Evolutionary conservation across 73 alveolate species (phyloP).

Genomic region (Paramecium caudatum): DNA sequence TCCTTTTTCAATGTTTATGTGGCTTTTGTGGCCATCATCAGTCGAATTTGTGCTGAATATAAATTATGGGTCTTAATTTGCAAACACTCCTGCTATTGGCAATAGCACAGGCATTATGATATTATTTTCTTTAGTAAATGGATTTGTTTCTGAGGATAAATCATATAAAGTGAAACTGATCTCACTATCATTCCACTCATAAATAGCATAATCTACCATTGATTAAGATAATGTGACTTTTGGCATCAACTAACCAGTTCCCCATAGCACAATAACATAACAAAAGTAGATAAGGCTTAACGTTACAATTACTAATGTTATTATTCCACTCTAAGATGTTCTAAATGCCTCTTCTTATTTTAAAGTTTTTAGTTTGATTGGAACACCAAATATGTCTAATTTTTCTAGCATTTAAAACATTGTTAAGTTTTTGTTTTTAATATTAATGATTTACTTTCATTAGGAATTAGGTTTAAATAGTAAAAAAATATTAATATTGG

Average conservation of each 20-base stretch:
- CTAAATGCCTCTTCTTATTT: neutral
- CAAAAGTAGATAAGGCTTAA: neutral
- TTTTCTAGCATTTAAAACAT: slow-evolving; percentile 2
- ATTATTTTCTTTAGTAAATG: slow-evolving; percentile 21
- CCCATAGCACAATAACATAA: neutral
- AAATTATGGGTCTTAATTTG: neutral
- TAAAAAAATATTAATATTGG: too few relatives aligned
- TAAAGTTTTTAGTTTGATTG: neutral
- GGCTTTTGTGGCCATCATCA: neutral
- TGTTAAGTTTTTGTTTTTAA: too few relatives aligned
- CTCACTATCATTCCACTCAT: slow-evolving; percentile 21
- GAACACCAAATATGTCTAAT: slow-evolving; percentile 35
- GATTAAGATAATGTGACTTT: slow-evolving; percentile 7
- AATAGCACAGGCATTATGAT: slow-evolving; percentile 26
- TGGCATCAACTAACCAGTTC: slow-evolving; percentile 1
- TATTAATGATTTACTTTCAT: too few relatives aligned
- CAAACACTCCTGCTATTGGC: neutral
- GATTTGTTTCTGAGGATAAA: slow-evolving; percentile 13
- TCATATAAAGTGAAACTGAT: neutral
- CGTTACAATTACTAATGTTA: neutral
- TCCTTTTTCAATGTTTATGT: neutral
- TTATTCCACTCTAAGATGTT: neutral
- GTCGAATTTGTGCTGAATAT: neutral
- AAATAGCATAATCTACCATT: neutral
- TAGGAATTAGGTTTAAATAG: too few relatives aligned